Conservation (phyloP, 768 basidiomycete genomes). For the Boletus rufocinnamomeus region DNA sequence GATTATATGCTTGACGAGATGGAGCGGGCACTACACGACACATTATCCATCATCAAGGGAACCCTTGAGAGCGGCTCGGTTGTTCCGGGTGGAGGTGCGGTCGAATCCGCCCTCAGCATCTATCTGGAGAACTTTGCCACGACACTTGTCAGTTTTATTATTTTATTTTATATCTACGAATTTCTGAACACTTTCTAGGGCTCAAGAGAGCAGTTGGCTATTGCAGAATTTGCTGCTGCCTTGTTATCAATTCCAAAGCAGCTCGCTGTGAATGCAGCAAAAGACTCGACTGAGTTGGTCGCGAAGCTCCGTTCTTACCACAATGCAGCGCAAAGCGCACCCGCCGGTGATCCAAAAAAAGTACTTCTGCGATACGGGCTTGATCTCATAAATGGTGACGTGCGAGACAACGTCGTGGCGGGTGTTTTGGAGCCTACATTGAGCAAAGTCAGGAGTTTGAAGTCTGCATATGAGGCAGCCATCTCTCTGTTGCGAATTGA, state of each 20-base stretch:
- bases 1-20: slow-evolving; percentile 99
- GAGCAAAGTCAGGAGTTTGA: slow-evolving; percentile 95
- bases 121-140: slow-evolving; percentile 99
- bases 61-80: slow-evolving; percentile 95
- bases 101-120: slow-evolving; percentile 94
- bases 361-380: slow-evolving; percentile 89
- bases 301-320: slow-evolving; percentile 97
- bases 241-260: slow-evolving; percentile 95
- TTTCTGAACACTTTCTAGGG: slow-evolving; percentile 55
- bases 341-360: slow-evolving; percentile 89
- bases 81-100: slow-evolving; percentile 96
- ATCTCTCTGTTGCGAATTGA: slow-evolving; percentile 94
- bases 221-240: slow-evolving; percentile 96
- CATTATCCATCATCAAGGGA: slow-evolving; percentile 92
- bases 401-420: slow-evolving; percentile 90
- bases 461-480: slow-evolving; percentile 95
- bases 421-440: slow-evolving; percentile 96
- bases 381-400: slow-evolving; percentile 91
- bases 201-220: slow-evolving; percentile 96
- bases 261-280: slow-evolving; percentile 96
- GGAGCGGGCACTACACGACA: slow-evolving; percentile 96
- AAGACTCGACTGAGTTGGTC: slow-evolving; percentile 96
- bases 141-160: slow-evolving; percentile 68
- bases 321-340: slow-evolving; percentile 93
- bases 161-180: neutral